phyloP scores from a whole-genome alignment of 768 basidiomycete genomes.

The Kwoniella bestiolae region DNA sequence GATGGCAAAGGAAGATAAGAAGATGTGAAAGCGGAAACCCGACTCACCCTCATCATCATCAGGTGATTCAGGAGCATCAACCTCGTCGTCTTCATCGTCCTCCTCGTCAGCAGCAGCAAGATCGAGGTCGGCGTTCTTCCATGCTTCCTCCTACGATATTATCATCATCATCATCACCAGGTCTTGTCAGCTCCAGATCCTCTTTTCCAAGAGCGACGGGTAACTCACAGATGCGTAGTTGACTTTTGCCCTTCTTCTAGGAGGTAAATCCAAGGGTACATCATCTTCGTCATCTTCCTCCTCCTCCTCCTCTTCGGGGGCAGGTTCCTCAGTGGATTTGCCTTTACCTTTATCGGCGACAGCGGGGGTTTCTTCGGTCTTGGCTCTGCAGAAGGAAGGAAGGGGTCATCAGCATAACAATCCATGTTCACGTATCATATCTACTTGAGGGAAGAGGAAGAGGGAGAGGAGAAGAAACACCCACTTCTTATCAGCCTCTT shows the following conservation, averaged over 20 bases:
- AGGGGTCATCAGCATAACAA: background rate
- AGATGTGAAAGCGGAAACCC: background rate
- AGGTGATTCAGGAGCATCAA: slow-evolving; percentile 27
- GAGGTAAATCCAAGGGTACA: slow-evolving; percentile 57
- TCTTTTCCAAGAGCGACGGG: no score
- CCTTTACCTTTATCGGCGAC: slow-evolving; percentile 38
- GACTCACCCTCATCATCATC: slow-evolving; percentile 47
- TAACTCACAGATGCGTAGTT: slow-evolving; percentile 51
- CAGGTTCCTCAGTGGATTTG: slow-evolving; percentile 29
- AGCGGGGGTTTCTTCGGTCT: slow-evolving; percentile 24
- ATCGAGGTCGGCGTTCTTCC: slow-evolving; percentile 38
- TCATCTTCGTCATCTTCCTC: slow-evolving; percentile 63
- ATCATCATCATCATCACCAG: no score
- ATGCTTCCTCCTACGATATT: slow-evolving; percentile 49
- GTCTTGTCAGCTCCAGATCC: no score
- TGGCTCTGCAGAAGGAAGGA: slow-evolving; percentile 17
- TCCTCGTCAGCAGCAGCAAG: slow-evolving; percentile 61
- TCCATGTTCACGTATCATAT: background rate
- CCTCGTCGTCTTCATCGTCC: slow-evolving; percentile 64
- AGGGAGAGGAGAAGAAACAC: slow-evolving; percentile 10
- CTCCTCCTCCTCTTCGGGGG: slow-evolving; percentile 32
- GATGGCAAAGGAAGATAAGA: background rate
- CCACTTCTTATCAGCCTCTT: slow-evolving; percentile 36
- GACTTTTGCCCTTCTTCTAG: slow-evolving; percentile 49
- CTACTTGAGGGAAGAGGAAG: no score